Percentiles rank a stretch among this genome's conserved stretches.
Conservation (phyloP, 202 grass and related monocot species). For the Panicum hallii region DNA sequence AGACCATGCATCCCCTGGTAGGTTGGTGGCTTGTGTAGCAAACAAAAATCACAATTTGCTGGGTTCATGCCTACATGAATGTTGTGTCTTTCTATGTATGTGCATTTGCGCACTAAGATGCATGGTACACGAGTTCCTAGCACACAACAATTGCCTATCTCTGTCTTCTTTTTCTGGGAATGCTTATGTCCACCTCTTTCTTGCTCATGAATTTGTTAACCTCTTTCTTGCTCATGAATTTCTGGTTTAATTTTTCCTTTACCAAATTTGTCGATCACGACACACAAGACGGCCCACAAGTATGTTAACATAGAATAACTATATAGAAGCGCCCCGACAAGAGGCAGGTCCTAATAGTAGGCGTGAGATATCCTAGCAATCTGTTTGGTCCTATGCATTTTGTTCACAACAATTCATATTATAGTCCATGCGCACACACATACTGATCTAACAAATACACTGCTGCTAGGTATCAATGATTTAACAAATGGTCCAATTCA, state of each 20-base stretch:
- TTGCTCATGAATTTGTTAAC: not conserved
- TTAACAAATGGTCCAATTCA: conserved; percentile 1
- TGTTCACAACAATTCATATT: not conserved
- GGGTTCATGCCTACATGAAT: not conserved
- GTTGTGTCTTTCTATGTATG: not conserved
- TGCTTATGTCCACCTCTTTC: conserved; percentile 23
- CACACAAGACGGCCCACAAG: not conserved
- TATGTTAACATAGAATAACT: not conserved
- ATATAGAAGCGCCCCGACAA: not conserved
- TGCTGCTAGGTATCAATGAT: not conserved
- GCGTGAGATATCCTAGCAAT: not conserved
- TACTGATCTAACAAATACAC: not conserved
- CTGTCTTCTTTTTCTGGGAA: not conserved
- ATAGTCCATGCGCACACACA: not conserved
- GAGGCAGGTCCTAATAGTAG: not conserved
- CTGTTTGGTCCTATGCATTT: not conserved
- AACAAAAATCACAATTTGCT: not conserved
- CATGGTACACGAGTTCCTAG: not conserved
- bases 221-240: conserved; percentile 4
- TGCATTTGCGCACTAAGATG: not conserved
- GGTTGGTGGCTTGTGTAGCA: not conserved
- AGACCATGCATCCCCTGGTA: not conserved
- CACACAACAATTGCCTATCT: not conserved
- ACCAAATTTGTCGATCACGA: not conserved
- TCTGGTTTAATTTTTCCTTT: not conserved